phyloP scores from a whole-genome alignment of 148 eudicot genomes.

The Bassia scoparia region DNA sequence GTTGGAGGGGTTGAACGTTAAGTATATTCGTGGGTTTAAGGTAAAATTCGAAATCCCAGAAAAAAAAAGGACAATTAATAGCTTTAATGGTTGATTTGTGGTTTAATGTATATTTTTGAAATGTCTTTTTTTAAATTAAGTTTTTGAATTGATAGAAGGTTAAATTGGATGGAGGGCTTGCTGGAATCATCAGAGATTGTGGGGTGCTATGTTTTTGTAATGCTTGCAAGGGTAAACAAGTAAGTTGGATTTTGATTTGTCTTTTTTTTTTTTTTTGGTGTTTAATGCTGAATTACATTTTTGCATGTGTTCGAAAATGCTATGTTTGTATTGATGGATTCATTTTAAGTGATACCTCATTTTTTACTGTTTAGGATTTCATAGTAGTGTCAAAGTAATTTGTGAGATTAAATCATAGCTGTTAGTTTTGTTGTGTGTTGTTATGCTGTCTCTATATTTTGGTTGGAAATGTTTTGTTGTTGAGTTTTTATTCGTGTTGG shows the following conservation, averaged over 20 bases:
- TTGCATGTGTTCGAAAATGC: neutral
- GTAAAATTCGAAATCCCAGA: constrained; percentile 20
- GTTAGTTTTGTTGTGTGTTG: too few species aligned
- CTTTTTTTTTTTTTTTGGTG: neutral
- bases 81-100: neutral
- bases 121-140: constrained; percentile 6
- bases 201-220: constrained; percentile 64
- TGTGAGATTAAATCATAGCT: too few species aligned
- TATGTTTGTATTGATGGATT: neutral
- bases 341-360: neutral
- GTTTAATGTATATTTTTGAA: neutral
- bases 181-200: constrained; percentile 52
- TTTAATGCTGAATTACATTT: neutral
- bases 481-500: constrained; percentile 9
- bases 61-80: neutral
- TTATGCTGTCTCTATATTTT: constrained; percentile 5
- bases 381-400: too few species aligned
- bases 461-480: neutral
- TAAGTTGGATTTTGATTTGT: constrained; percentile 29
- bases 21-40: constrained; percentile 57
- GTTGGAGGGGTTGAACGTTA: constrained; percentile 63
- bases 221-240: constrained; percentile 51
- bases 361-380: too few species aligned
- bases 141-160: constrained; percentile 31
- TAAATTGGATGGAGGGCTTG: constrained; percentile 35